phyloP scores from a whole-genome alignment of 2,329 filamentous ascomycete species.

The Botrytis fabae region DNA sequence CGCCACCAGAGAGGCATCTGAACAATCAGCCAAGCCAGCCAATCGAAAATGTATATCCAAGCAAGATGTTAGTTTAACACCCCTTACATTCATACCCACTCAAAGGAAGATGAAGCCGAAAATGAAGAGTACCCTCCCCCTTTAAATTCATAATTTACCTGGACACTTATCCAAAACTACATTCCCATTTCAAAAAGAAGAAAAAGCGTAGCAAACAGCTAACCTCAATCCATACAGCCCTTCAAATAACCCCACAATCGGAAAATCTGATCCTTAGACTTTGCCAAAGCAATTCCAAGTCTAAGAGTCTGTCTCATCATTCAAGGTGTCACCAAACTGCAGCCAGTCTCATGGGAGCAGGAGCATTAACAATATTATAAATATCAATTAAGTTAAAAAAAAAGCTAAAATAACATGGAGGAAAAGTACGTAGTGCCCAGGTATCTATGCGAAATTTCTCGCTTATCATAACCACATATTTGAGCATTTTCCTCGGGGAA shows the following conservation, averaged over 20 bases:
- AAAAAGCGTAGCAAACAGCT: not conserved
- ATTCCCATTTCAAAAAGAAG: not conserved
- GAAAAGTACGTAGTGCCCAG: not conserved
- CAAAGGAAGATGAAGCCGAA: not conserved
- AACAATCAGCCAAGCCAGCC: not conserved
- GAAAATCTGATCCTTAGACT: not conserved
- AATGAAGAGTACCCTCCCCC: not conserved
- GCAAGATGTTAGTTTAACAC: no score
- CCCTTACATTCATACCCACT: not conserved
- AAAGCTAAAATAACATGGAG: not conserved
- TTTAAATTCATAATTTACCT: rapidly evolving
- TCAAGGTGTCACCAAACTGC: not conserved
- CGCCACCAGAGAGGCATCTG: not conserved
- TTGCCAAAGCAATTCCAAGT: not conserved
- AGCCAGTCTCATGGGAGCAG: not conserved
- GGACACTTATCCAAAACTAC: not conserved
- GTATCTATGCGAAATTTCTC: conserved; percentile 7
- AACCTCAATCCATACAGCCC: not conserved
- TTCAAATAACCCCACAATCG: not conserved
- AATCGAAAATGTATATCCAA: not conserved
- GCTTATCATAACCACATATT: not conserved
- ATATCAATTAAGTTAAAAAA: conserved; percentile 8
- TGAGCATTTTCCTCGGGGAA: not conserved
- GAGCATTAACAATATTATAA: not conserved
- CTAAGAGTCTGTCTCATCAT: not conserved